A percentile compares a stretch with the other conserved stretches of the same genome.
phyloP scores from a whole-genome alignment of 352 stramenopile species.

The Phytopythium ostracodes region DNA sequence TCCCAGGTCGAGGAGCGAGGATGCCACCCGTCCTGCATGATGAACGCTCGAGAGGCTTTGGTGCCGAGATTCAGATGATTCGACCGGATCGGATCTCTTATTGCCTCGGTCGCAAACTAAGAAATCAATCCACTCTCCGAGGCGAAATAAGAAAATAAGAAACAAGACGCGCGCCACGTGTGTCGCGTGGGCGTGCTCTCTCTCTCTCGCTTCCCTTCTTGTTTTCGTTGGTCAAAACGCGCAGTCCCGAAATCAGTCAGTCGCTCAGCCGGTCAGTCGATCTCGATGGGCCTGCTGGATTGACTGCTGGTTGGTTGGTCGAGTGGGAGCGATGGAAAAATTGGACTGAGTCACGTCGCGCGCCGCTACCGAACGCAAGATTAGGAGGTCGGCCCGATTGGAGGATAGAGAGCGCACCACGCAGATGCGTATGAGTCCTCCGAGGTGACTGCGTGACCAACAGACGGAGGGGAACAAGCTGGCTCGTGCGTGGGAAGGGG shows the following conservation, averaged over 20 bases:
- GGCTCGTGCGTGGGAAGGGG: neutral
- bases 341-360: conserved; percentile 6
- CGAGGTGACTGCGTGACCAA: neutral
- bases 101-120: neutral
- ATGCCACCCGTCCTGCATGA: conserved; percentile 7
- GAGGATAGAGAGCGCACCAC: neutral
- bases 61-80: neutral
- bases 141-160: neutral
- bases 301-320: conserved; percentile 6
- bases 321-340: conserved; percentile 7
- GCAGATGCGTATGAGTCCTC: neutral
- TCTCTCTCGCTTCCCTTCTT: too few species aligned
- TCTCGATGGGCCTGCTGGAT: conserved; percentile 1
- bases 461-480: neutral
- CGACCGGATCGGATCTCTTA: neutral
- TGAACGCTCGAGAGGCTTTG: neutral
- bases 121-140: neutral
- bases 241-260: neutral
- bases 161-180: conserved; percentile 1
- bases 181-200: neutral
- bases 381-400: neutral
- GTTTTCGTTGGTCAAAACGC: conserved; percentile 2
- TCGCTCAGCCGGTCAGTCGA: neutral
- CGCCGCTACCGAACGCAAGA: neutral
- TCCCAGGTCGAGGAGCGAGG: neutral